These are phyloP conservation scores for Clonostachys sp. DNA, from an alignment of 2,329 filamentous ascomycete species.

Conservation along the genomic window DNA sequence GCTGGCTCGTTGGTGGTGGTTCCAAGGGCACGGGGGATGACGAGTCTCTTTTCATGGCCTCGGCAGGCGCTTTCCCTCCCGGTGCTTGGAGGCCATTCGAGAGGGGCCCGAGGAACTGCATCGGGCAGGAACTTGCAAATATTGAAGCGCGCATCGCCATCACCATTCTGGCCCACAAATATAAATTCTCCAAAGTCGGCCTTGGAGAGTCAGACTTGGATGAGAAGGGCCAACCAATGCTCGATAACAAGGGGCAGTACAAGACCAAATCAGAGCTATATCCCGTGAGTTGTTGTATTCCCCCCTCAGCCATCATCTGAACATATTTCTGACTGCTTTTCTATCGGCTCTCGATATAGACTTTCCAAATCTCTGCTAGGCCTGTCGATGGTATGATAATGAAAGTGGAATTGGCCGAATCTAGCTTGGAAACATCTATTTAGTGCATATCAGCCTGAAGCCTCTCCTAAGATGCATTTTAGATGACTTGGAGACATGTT, in stretches of 20 bases:
- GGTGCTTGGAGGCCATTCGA: constrained; percentile 38
- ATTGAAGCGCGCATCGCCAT: constrained; percentile 23
- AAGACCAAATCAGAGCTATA: constrained; percentile 3
- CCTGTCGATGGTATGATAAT: background rate
- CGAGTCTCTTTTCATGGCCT: constrained; percentile 6
- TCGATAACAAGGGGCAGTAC: background rate
- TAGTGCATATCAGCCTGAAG: too few species aligned
- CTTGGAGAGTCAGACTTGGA: constrained; percentile 6
- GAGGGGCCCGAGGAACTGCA: constrained; percentile 39
- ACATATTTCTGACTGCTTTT: background rate
- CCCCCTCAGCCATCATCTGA: background rate
- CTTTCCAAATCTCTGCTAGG: background rate
- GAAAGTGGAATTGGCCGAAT: background rate
- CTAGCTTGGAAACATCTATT: too few species aligned
- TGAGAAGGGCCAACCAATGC: constrained; percentile 2
- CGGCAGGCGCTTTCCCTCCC: background rate
- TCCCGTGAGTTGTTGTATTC: constrained; percentile 2
- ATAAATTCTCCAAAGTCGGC: constrained; percentile 8
- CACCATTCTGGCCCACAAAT: constrained; percentile 4
- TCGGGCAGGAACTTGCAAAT: constrained; percentile 45
- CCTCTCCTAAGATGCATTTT: too few species aligned
- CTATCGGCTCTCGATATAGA: background rate
- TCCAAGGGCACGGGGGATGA: constrained; percentile 6
- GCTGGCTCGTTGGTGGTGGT: constrained; percentile 17
- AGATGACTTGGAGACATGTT: too few species aligned